phyloP scores from a whole-genome alignment of 1,284 basidiomycete genomes.

The Xerocomus cyaneibrunnescens region DNA sequence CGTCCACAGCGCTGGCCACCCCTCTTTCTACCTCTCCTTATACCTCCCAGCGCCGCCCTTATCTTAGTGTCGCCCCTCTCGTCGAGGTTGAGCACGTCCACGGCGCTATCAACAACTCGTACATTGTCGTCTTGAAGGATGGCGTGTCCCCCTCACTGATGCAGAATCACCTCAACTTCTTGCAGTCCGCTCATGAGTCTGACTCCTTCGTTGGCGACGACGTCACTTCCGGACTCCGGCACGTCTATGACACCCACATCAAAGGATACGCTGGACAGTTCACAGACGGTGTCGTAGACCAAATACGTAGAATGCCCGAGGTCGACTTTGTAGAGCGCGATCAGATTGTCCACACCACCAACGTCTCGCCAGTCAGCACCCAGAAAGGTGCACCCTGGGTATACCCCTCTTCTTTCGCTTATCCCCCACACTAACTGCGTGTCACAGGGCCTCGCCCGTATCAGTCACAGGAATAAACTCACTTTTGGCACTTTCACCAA shows the following conservation, averaged over 20 bases:
- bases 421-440: background rate
- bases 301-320: constrained; percentile 85
- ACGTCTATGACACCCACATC: constrained; percentile 71
- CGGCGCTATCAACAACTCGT: constrained; percentile 80
- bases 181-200: constrained; percentile 55
- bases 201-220: constrained; percentile 47
- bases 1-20: constrained; percentile 43
- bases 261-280: constrained; percentile 90
- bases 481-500: constrained; percentile 83
- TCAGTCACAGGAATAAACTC: constrained; percentile 85
- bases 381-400: constrained; percentile 93
- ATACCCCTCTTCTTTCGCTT: constrained; percentile 11
- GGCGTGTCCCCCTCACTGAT: constrained; percentile 56
- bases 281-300: constrained; percentile 69
- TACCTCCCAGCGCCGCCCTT: constrained; percentile 41
- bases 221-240: constrained; percentile 57
- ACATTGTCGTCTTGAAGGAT: constrained; percentile 87
- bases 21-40: constrained; percentile 67
- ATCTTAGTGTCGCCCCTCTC: constrained; percentile 58
- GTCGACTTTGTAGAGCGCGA: constrained; percentile 94
- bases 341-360: constrained; percentile 79
- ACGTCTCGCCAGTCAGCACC: constrained; percentile 37
- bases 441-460: constrained; percentile 85
- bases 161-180: constrained; percentile 73
- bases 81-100: constrained; percentile 58